Evolutionary conservation across 202 grass and related monocot species (phyloP), one percentile per base, ranked within the genome.

Genomic region (Dendrocalamus latiflorus): DNA sequence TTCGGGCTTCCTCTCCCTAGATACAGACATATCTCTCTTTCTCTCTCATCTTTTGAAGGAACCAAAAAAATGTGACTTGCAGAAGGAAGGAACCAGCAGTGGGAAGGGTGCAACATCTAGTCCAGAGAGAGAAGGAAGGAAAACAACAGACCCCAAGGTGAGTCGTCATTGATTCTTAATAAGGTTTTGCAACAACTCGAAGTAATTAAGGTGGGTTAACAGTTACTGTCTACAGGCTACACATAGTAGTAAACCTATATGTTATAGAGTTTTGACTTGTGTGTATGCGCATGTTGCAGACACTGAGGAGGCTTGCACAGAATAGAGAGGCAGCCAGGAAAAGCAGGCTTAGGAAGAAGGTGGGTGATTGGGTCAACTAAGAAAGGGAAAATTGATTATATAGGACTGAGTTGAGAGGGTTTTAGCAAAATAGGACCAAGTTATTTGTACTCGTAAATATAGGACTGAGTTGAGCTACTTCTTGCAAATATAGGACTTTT

Each of bases 321-420:
- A 95, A 95, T 84, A 90, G 93, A 90, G 93, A 92, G 78, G 93
- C 93, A 68, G 93, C 93, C 14, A 92, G 88, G 76, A 95, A 95
- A 77, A 95, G 93, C 58, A 92, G 93, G 90, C 79, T 95, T 67
- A 85, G 94, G 49, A 97, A 94, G 88, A 97, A 97, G 94, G 94
- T n/a, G n/a, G n/a, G n/a, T n/a, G n/a, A n/a, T n/a, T 97, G 60
- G 37, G 72, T 87, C 65, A 84, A n/a, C n/a, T n/a, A n/a, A n/a
- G n/a, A n/a, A n/a, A n/a, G n/a, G n/a, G n/a, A n/a, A n/a, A n/a
- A n/a, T n/a, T n/a, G n/a, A n/a, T n/a, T n/a, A n/a, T n/a, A n/a
- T n/a, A n/a, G n/a, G n/a, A n/a, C n/a, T n/a, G n/a, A n/a, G n/a
- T n/a, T n/a, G n/a, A n/a, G n/a, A n/a, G n/a, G n/a, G n/a, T n/a